Evolutionary conservation across 768 basidiomycete genomes (phyloP), one percentile per base, ranked within the genome.

Genomic region (Boletus eberwhitei): DNA sequence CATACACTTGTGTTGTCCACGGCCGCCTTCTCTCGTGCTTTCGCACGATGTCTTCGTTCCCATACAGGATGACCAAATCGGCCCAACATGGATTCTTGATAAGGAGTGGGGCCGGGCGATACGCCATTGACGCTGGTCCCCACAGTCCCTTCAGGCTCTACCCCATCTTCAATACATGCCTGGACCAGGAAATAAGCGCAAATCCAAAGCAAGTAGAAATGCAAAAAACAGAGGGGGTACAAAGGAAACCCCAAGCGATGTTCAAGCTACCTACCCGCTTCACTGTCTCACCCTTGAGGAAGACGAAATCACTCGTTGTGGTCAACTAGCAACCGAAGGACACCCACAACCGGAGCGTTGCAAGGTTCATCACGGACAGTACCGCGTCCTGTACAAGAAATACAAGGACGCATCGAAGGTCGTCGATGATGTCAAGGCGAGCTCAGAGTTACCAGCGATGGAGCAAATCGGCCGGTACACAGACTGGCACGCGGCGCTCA

Each of bases 381-480:
- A 65, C 46, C 40, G 55, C 8, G 58, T 39, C 17, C 50, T 71
- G 61, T 63, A 49, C 41, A 56, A 54, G 35, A 57, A 57, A 22
- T 72, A 71, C 58, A 69, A 67, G 46, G 59, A 60, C 7, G 71
- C 70, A 5, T 61, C 66, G 5, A 51, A 60, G 32, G 47, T 61
- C 14, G 67, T 71, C 2, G 67, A 72, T 34, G 21, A 57, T 0
- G 36, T 64, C 13, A 58, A 59, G 24, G 38, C 8, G 5, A 55
- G 50, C 0, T 3, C 39, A 1, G 42, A 57, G 9, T 32, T 72
- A 9, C 71, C 69, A 2, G 48, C 64, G 11, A 44, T 51, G 16
- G 52, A 48, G 16, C 58, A 60, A 16, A 58, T 71, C 11, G 14
- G 16, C 24, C 26, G 36, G 3, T 63, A 58, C 31, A 34, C 38